phyloP scores from a whole-genome alignment of 495 filamentous ascomycete genomes.

The Xylona heveae region DNA sequence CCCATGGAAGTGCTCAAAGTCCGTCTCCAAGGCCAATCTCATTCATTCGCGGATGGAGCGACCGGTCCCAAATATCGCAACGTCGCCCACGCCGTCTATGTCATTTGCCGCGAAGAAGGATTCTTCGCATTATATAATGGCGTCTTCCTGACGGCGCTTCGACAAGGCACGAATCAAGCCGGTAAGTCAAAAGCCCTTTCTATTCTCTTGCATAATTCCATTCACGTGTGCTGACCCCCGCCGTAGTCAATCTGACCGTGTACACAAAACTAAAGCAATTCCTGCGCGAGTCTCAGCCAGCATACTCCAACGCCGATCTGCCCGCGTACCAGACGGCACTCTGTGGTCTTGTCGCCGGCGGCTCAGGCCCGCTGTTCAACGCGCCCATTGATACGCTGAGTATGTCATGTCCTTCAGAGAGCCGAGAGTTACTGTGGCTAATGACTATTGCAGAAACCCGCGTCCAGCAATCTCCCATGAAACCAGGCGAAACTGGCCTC shows the following conservation, averaged over 20 bases:
- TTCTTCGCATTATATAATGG: conserved; percentile 73
- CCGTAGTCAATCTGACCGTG: too few species aligned
- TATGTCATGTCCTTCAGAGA: too few species aligned
- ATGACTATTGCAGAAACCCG: conserved; percentile 43
- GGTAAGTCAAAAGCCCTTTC: conserved; percentile 2
- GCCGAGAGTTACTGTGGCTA: too few species aligned
- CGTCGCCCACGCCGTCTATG: conserved; percentile 87
- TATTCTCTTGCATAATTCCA: too few species aligned
- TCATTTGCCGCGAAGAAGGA: conserved; percentile 80
- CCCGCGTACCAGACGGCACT: too few species aligned
- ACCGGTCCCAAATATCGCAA: conserved; percentile 93
- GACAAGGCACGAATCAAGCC: conserved; percentile 93
- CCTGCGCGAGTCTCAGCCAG: neutral
- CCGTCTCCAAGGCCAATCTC: conserved; percentile 88
- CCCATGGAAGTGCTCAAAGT: conserved; percentile 99
- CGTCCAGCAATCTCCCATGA: conserved; percentile 71
- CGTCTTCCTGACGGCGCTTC: conserved; percentile 76
- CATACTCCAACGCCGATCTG: neutral
- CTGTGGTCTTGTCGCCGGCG: too few species aligned
- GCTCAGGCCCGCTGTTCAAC: too few species aligned
- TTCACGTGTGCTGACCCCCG: too few species aligned
- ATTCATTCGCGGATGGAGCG: conserved; percentile 79
- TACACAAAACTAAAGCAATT: too few species aligned
- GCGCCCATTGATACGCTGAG: too few species aligned
- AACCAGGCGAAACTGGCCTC: conserved; percentile 46